phyloP scores from a whole-genome alignment of 345 rosid species.

The Eucalyptus caleyi region DNA sequence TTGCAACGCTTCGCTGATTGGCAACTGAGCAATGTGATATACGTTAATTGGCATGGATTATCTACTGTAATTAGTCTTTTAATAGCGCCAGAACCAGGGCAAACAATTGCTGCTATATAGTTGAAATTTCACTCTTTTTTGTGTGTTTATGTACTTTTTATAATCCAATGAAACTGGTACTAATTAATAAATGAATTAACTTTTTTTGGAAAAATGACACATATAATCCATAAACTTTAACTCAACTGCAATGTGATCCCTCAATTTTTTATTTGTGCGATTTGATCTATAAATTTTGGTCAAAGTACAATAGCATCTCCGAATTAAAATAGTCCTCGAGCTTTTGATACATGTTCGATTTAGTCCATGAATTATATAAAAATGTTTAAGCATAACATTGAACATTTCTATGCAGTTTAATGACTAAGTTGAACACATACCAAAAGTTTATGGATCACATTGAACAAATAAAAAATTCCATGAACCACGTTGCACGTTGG shows the following conservation, averaged over 20 bases:
- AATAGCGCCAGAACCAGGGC: neutral
- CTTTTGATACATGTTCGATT: fast-evolving
- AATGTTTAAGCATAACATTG: fast-evolving
- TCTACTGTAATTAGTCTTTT: neutral
- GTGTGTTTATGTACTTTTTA: neutral
- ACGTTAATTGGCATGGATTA: neutral
- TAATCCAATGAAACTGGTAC: neutral
- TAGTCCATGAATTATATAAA: no score
- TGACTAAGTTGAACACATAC: no score
- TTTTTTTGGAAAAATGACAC: no score
- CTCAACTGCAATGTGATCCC: neutral
- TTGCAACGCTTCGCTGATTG: neutral
- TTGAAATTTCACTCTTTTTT: neutral
- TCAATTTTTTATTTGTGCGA: fast-evolving
- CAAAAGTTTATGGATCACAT: fast-evolving
- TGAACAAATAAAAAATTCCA: no score
- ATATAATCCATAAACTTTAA: no score
- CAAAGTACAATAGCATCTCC: fast-evolving
- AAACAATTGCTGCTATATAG: neutral
- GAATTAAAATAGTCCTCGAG: fast-evolving
- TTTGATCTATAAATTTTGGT: fast-evolving
- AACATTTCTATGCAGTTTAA: no score
- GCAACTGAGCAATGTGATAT: neutral
- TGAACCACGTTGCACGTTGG: fast-evolving
- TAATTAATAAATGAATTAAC: neutral